A percentile compares a stretch with the other conserved stretches of the same genome.
These are phyloP conservation scores for Aspergillus tanneri DNA, from an alignment of 2,329 filamentous ascomycete genomes.

Conservation along the genomic window DNA sequence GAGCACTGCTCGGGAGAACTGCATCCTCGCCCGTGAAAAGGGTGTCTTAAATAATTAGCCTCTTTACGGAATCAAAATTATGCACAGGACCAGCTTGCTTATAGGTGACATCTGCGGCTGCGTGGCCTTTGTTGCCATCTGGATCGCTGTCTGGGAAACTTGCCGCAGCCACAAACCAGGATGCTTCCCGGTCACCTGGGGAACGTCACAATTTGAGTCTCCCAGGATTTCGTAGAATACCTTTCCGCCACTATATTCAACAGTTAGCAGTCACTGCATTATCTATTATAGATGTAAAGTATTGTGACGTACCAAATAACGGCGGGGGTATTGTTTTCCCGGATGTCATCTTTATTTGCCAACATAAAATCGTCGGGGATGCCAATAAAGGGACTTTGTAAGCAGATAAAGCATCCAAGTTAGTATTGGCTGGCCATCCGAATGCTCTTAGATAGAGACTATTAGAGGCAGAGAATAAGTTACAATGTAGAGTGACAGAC, in stretches of 20 bases:
- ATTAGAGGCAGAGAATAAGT: neutral
- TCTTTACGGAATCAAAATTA: neutral
- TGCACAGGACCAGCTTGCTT: neutral
- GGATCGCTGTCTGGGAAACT: slow-evolving; percentile 33
- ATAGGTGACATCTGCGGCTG: slow-evolving; percentile 32
- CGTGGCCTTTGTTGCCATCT: slow-evolving; percentile 29
- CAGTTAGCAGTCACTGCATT: neutral
- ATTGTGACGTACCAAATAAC: slow-evolving; percentile 31
- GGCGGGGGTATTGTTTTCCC: slow-evolving; percentile 31
- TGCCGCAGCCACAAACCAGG: slow-evolving; percentile 35
- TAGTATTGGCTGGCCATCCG: slow-evolving; percentile 29
- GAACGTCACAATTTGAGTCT: slow-evolving; percentile 30
- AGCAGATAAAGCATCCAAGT: slow-evolving; percentile 32
- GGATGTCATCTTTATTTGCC: slow-evolving; percentile 17
- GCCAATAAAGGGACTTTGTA: slow-evolving; percentile 35
- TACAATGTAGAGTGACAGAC: neutral
- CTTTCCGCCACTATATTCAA: slow-evolving; percentile 27
- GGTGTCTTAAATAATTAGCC: slow-evolving; percentile 23
- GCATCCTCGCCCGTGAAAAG: slow-evolving; percentile 30
- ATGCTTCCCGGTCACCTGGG: slow-evolving; percentile 36
- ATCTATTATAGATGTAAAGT: neutral
- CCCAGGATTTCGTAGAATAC: slow-evolving; percentile 38
- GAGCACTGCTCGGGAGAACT: slow-evolving; percentile 25
- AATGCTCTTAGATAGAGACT: slow-evolving; percentile 25
- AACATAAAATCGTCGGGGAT: slow-evolving; percentile 30